Evolutionary conservation across 2,329 filamentous ascomycete genomes (phyloP).

Genomic region (Arthrobotrys musiformis): DNA sequence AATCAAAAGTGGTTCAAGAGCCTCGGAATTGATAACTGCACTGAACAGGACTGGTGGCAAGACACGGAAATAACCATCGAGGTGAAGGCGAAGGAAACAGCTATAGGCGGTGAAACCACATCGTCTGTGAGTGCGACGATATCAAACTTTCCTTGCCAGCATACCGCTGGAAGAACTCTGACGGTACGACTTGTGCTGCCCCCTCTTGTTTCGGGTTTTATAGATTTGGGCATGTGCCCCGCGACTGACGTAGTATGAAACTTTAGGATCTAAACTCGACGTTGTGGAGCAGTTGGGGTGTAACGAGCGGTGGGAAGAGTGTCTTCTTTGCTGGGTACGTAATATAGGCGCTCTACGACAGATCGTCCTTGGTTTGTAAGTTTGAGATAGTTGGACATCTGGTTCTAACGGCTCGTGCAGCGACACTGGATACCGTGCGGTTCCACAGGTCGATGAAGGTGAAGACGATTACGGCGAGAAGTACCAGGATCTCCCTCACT

Average conservation of each 20-base stretch:
- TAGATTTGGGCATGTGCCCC: constrained; percentile 31
- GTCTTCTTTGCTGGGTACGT: constrained; percentile 80
- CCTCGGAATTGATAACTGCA: constrained; percentile 78
- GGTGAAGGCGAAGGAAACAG: constrained; percentile 55
- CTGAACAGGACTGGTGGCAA: constrained; percentile 96
- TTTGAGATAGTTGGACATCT: constrained; percentile 37
- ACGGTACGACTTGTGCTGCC: constrained; percentile 35
- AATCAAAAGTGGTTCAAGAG: constrained; percentile 80
- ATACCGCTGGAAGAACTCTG: constrained; percentile 67
- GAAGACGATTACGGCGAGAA: constrained; percentile 78
- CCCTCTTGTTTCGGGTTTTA: constrained; percentile 21
- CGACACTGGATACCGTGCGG: constrained; percentile 88
- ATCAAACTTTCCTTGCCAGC: constrained; percentile 84
- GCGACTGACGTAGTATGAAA: constrained; percentile 63
- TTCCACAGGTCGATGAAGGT: constrained; percentile 72
- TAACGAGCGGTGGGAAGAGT: constrained; percentile 78
- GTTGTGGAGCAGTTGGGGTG: constrained; percentile 88
- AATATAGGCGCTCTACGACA: background rate
- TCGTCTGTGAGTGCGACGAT: constrained; percentile 74
- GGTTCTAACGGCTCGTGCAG: constrained; percentile 65
- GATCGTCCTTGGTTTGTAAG: constrained; percentile 14
- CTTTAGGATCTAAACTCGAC: constrained; percentile 74
- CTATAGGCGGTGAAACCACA: constrained; percentile 54
- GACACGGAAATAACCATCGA: constrained; percentile 60
- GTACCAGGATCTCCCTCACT: constrained; percentile 71